Conservation (phyloP, 805 yeast species). For the Candida ovalis region DNA sequence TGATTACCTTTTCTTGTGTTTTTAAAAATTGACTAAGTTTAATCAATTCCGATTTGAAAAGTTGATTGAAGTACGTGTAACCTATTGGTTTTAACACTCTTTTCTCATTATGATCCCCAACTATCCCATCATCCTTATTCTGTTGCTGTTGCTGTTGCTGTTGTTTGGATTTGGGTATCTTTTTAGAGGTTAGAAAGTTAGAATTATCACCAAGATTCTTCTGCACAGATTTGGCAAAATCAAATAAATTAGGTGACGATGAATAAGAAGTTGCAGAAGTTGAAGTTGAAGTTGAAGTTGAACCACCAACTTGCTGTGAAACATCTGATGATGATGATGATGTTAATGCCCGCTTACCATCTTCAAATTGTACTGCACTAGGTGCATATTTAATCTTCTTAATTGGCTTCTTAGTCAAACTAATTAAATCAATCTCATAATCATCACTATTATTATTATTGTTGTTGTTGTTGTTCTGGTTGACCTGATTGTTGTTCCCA, state of each 20-base stretch:
- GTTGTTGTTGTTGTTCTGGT: not conserved
- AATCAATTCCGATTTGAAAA: slow-evolving; percentile 18
- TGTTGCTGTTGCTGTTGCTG: not conserved
- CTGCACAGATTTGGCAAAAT: not conserved
- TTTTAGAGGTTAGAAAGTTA: not conserved
- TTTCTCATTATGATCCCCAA: not conserved
- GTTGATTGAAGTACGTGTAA: slow-evolving; percentile 16
- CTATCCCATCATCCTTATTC: too few species aligned
- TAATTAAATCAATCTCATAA: slow-evolving; percentile 5
- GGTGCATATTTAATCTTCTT: not conserved
- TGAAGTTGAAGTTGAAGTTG: not conserved
- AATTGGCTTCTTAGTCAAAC: slow-evolving; percentile 4
- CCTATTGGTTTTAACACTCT: slow-evolving; percentile 17
- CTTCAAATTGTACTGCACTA: too few species aligned
- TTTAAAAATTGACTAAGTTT: slow-evolving; percentile 8
- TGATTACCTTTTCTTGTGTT: not conserved
- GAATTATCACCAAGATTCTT: not conserved
- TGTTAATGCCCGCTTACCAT: too few species aligned
- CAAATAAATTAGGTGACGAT: not conserved
- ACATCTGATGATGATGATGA: too few species aligned
- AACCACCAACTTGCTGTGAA: too few species aligned
- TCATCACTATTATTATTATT: not conserved
- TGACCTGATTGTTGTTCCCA: too few species aligned
- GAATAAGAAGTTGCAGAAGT: not conserved
- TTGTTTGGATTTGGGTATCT: not conserved